Base-by-base conservation (phyloP, 306 rosid genomes). In the Fagus crenata region DNA sequence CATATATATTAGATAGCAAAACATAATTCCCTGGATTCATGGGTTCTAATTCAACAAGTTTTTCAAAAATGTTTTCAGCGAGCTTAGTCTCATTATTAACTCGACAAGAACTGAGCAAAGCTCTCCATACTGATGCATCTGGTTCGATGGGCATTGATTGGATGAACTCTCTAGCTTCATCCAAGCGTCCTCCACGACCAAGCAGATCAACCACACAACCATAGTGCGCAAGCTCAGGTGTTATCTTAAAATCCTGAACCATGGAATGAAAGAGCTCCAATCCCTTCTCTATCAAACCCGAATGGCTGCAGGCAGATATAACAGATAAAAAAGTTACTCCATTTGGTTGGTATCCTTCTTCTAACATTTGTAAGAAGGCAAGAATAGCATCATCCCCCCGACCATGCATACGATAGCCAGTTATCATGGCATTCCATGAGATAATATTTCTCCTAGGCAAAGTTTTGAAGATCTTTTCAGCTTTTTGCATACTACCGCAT, bases 281-380 rank as follows among this genome's bases (percentile, higher is more conserved):
- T 49, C 88, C 88, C 14, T 65, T 37, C 64, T 82, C 83, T 14
- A 83, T 60, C 56, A 79, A 59, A 60, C 88, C 90, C 14, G 81
- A 82, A 72, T 87, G 90, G 76, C 90, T 84, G 78, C 90, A 84
- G 51, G 86, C 86, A 73, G 90, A 87, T 35, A 84, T 77, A 80
- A 82, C 75, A 64, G 90, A 82, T 3, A 75, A 60, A 51, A 84
- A 87, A 31, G 88, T 81, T 39, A 49, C 67, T 35, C 77, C 75
- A 53, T 80, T 74, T 74, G 90, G 86, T 58, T 49, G 71, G 61
- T 82, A 71, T 70, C 86, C 86, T 7, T 84, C 83, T 59, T 71
- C 81, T 74, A 82, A 33, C 88, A 84, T 82, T 46, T 43, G 17
- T 5, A 69, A 72, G 55, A 87, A 80, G n/a, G 77, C 71, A 77